phyloP scores from a whole-genome alignment of 2,329 filamentous ascomycete genomes.

The Sarocladium brachiariae region DNA sequence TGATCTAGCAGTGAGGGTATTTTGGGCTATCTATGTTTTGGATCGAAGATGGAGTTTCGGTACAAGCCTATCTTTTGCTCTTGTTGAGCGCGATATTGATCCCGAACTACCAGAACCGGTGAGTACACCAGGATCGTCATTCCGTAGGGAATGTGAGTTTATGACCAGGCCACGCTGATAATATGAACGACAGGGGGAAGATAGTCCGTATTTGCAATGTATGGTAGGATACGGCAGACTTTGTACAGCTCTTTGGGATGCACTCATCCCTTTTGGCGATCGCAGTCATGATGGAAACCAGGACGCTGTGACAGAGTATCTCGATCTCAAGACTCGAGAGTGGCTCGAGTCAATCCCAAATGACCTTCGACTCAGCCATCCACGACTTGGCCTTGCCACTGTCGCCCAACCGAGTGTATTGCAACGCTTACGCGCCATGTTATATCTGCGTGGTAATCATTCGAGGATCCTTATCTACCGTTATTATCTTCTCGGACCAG shows the following conservation, averaged over 20 bases:
- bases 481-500: slow-evolving; percentile 31
- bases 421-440: slow-evolving; percentile 33
- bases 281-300: not conserved
- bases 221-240: slow-evolving; percentile 41
- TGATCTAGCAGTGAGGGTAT: slow-evolving; percentile 29
- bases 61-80: slow-evolving; percentile 40
- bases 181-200: slow-evolving; percentile 20
- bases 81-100: slow-evolving; percentile 43
- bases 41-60: slow-evolving; percentile 47
- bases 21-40: slow-evolving; percentile 45
- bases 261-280: slow-evolving; percentile 30
- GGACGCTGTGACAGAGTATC: slow-evolving; percentile 20
- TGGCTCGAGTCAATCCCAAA: slow-evolving; percentile 39
- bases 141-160: too few species aligned
- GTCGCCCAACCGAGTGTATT: slow-evolving; percentile 27
- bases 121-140: not conserved
- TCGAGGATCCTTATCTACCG: slow-evolving; percentile 37
- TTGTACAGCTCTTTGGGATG: slow-evolving; percentile 38
- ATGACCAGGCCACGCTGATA: too few species aligned
- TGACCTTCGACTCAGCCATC: slow-evolving; percentile 30
- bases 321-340: slow-evolving; percentile 35
- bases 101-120: slow-evolving; percentile 38
- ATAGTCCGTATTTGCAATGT: slow-evolving; percentile 35
- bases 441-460: slow-evolving; percentile 39
- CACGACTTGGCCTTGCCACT: slow-evolving; percentile 26